Conservation (phyloP, 2,329 filamentous ascomycete species). For the Pseudocercospora crystallina region DNA sequence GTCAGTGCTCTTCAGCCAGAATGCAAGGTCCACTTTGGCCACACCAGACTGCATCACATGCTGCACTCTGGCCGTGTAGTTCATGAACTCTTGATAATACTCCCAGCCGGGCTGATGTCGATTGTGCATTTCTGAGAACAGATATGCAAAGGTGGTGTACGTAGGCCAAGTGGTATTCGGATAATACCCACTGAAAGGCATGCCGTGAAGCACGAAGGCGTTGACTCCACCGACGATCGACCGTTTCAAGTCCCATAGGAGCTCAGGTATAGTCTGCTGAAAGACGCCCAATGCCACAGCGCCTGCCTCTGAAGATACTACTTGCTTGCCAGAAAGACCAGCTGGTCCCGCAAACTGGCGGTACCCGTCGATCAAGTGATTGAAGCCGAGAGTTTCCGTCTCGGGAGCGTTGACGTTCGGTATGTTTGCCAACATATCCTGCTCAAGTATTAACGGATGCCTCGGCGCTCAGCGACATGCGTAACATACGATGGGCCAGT, state of each 20-base stretch:
- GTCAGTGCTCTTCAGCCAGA: constrained; percentile 35
- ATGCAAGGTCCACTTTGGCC: constrained; percentile 43
- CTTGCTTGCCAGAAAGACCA: constrained; percentile 30
- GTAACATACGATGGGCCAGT: constrained; percentile 36
- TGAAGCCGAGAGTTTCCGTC: constrained; percentile 36
- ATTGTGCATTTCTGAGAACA: constrained; percentile 42
- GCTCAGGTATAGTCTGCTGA: constrained; percentile 30
- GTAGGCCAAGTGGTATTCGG: constrained; percentile 52
- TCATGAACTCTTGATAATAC: constrained; percentile 38
- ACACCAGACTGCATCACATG: constrained; percentile 41
- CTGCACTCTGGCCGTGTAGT: constrained; percentile 41
- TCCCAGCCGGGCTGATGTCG: constrained; percentile 45
- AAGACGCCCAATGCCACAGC: constrained; percentile 28
- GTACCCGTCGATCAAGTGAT: constrained; percentile 32
- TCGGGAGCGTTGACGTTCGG: constrained; percentile 35
- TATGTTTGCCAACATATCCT: constrained; percentile 35
- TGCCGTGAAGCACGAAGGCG: constrained; percentile 47
- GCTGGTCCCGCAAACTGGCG: constrained; percentile 36
- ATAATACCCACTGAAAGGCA: constrained; percentile 43
- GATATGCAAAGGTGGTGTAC: constrained; percentile 45
- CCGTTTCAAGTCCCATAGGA: constrained; percentile 39
- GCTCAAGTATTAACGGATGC: too few species aligned
- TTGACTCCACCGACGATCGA: constrained; percentile 45
- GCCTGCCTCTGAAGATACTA: constrained; percentile 36
- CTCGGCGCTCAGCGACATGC: too few species aligned